phyloP scores from a whole-genome alignment of 1,139 yeast genomes.

The Saccharomyces pastorianus region DNA sequence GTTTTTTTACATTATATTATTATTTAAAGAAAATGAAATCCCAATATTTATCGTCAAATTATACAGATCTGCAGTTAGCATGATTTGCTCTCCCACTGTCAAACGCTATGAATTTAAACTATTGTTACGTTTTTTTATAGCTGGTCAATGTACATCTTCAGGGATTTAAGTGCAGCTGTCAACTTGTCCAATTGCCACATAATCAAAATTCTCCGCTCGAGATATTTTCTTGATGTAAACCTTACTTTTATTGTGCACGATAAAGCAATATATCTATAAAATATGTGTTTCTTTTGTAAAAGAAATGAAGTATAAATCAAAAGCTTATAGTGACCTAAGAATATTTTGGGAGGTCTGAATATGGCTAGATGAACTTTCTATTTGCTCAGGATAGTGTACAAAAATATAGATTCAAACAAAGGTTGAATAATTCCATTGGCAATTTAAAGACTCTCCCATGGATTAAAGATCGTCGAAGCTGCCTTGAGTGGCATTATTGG shows the following conservation, averaged over 20 bases:
- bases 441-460: background rate
- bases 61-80: background rate
- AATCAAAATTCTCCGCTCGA: background rate
- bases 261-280: background rate
- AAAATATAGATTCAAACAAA: background rate
- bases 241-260: background rate
- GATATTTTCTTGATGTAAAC: background rate
- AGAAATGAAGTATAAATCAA: background rate
- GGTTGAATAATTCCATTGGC: background rate
- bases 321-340: background rate
- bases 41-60: no score
- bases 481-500: constrained; percentile 40
- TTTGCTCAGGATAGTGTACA: background rate
- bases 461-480: constrained; percentile 62
- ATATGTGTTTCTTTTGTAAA: background rate
- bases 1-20: no score
- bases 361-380: background rate
- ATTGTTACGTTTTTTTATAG: no score
- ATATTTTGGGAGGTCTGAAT: background rate
- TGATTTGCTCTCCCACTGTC: no score
- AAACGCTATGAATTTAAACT: no score
- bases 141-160: background rate
- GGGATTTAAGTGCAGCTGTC: background rate
- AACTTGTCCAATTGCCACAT: background rate
- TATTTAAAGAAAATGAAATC: no score